phyloP scores from a whole-genome alignment of 2,329 filamentous ascomycete genomes.

The Fusarium aywerte region DNA sequence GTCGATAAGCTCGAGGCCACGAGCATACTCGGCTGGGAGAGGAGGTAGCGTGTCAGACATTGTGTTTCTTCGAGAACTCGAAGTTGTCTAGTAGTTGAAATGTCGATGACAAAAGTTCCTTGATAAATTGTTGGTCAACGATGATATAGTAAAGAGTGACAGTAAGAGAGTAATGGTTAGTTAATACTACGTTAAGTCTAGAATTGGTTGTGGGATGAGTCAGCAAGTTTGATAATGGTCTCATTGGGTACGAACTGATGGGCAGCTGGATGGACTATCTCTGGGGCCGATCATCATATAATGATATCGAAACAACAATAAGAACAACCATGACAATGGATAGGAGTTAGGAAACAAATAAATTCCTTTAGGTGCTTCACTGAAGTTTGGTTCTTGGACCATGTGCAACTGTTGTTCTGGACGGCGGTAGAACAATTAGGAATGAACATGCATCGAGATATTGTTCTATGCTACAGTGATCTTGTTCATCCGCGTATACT shows the following conservation, averaged over 20 bases:
- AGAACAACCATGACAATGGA: background rate
- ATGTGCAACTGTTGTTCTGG: background rate
- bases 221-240: slow-evolving; percentile 32
- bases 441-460: background rate
- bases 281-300: background rate
- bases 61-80: background rate
- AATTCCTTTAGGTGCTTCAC: background rate
- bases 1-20: slow-evolving; percentile 76
- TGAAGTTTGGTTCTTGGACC: background rate
- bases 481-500: background rate
- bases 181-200: background rate
- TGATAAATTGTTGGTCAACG: background rate
- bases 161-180: background rate
- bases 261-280: background rate
- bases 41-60: slow-evolving; percentile 43
- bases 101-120: background rate
- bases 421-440: background rate
- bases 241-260: slow-evolving; percentile 34
- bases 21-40: slow-evolving; percentile 55
- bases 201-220: slow-evolving; percentile 42
- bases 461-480: slow-evolving; percentile 9
- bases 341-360: background rate
- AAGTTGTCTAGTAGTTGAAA: background rate
- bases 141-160: background rate
- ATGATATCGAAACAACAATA: background rate